A percentile compares a stretch with the other conserved stretches of the same genome.
Conservation (phyloP, 75 land plant genomes). For the Adiantum capillusveneris region DNA sequence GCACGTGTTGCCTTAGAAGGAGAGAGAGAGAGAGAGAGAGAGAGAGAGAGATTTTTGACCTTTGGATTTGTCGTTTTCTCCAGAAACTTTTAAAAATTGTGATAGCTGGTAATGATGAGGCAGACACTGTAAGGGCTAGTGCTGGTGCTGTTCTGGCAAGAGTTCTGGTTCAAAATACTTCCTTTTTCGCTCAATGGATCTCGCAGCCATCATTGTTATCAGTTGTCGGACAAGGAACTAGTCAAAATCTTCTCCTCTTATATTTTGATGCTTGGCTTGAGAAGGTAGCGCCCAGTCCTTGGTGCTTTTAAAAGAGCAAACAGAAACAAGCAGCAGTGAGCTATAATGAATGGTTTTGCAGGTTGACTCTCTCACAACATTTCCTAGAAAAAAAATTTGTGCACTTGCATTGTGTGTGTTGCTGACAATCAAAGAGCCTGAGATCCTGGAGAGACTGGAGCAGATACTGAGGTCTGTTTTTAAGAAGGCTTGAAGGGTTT, state of each 20-base stretch:
- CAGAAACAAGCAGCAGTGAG: no score
- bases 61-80: no score
- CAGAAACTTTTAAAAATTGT: conserved; percentile 74
- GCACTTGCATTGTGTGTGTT: conserved; percentile 78
- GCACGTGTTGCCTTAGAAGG: no score
- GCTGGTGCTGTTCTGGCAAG: conserved; percentile 92
- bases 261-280: conserved; percentile 96
- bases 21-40: no score
- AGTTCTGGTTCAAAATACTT: conserved; percentile 80
- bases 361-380: conserved; percentile 70
- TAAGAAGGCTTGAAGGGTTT: no score
- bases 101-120: conserved; percentile 72
- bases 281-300: no score
- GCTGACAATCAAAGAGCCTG: conserved; percentile 75
- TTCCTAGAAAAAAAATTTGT: conserved; percentile 53
- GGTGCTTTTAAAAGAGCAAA: no score
- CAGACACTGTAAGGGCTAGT: conserved; percentile 67
- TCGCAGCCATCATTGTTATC: conserved; percentile 57
- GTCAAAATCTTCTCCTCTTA: conserved; percentile 64
- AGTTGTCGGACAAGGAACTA: conserved; percentile 57
- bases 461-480: conserved; percentile 80
- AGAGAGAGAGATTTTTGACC: no score
- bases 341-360: conserved; percentile 13
- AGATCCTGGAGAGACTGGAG: conserved; percentile 90
- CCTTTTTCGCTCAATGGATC: conserved; percentile 75